Evolutionary conservation across 768 basidiomycete genomes (phyloP).

Genomic region (Phlebiopsis flavidoalba): DNA sequence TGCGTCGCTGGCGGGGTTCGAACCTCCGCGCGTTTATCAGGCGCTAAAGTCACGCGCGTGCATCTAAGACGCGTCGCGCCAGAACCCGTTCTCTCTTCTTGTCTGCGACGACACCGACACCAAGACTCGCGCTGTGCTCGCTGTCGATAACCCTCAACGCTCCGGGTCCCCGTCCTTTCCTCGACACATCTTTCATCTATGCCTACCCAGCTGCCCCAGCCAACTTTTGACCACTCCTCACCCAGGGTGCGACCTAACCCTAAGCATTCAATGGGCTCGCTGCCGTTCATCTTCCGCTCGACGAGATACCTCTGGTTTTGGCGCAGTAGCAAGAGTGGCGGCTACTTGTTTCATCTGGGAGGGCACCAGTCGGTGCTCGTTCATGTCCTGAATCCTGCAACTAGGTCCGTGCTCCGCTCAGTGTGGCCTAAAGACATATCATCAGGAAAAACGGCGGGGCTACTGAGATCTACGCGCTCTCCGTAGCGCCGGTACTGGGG

Average conservation of each 20-base stretch:
- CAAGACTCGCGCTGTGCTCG: background rate
- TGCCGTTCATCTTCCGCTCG: conserved; percentile 25
- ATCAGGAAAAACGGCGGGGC: no score
- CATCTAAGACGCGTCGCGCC: background rate
- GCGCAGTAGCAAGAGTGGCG: conserved; percentile 8
- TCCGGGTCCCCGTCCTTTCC: conserved; percentile 38
- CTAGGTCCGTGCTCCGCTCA: conserved; percentile 2
- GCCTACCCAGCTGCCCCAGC: conserved; percentile 33
- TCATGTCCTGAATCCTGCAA: conserved; percentile 15
- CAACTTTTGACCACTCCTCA: conserved; percentile 44
- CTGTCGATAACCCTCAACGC: conserved; percentile 29
- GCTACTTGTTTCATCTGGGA: background rate
- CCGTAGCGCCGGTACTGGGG: no score
- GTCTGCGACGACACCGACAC: background rate
- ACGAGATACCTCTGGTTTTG: conserved; percentile 17
- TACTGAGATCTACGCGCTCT: no score
- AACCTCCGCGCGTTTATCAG: no score
- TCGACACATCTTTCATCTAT: conserved; percentile 24
- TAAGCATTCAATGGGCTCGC: conserved; percentile 37
- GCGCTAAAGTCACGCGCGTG: no score
- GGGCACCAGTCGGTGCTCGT: background rate
- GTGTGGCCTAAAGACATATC: background rate
- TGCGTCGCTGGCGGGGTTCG: no score
- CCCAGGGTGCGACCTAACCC: conserved; percentile 57
- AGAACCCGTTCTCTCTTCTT: background rate